These are phyloP conservation scores for Rossbeevera mucosa DNA, from an alignment of 768 basidiomycete genomes.

Conservation along the genomic window DNA sequence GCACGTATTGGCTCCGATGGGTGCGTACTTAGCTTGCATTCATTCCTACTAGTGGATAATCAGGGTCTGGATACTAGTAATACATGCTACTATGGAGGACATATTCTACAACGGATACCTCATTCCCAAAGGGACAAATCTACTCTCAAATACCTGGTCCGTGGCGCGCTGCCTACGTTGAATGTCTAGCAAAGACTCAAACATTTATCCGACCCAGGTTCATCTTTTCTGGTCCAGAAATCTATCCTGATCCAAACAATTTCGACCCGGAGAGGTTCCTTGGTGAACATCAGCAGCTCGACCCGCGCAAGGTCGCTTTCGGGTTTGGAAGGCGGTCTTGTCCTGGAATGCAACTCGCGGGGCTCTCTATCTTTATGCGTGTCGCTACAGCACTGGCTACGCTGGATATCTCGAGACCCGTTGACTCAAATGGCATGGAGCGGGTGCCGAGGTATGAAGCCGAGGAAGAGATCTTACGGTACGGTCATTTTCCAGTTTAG, in stretches of 20 bases:
- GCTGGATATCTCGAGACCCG: slow-evolving; percentile 2
- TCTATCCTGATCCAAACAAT: slow-evolving; percentile 6
- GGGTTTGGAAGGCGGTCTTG: slow-evolving; percentile 12
- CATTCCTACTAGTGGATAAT: background rate
- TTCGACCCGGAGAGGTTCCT: slow-evolving; percentile 17
- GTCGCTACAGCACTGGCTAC: slow-evolving; percentile 5
- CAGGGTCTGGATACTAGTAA: background rate
- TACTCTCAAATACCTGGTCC: no score
- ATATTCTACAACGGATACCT: slow-evolving; percentile 15
- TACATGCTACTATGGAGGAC: slow-evolving; percentile 14
- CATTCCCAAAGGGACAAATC: slow-evolving; percentile 20
- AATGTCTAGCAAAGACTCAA: no score
- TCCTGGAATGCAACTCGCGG: slow-evolving; percentile 3
- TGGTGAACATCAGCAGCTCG: slow-evolving; percentile 1
- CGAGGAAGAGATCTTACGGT: background rate
- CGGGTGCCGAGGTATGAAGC: background rate
- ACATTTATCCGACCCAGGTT: no score
- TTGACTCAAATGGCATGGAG: slow-evolving; percentile 3
- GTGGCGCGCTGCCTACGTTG: no score
- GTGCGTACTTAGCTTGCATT: background rate
- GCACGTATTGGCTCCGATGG: background rate
- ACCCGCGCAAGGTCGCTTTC: slow-evolving; percentile 9
- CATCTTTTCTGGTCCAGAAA: slow-evolving; percentile 7
- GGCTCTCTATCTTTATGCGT: slow-evolving; percentile 6
- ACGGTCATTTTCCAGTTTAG: background rate